Conservation (phyloP, 352 stramenopile genomes). For the Globisporangium middletonii region DNA sequence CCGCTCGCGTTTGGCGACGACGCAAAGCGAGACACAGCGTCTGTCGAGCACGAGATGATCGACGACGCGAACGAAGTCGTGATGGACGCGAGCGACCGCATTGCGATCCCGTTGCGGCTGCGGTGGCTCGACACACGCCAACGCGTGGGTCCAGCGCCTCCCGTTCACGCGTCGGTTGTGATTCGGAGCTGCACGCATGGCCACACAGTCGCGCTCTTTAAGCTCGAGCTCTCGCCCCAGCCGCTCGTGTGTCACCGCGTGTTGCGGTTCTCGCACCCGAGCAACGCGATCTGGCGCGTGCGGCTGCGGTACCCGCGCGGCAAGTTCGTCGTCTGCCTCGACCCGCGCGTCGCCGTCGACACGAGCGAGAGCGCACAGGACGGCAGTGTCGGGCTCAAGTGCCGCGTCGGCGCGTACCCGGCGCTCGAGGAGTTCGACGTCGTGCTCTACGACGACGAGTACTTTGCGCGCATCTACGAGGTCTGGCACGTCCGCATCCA, state of each 20-base stretch:
- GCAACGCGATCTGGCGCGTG: constrained; percentile 56
- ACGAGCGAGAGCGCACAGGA: constrained; percentile 9
- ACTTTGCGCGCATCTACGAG: constrained; percentile 69
- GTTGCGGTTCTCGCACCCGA: constrained; percentile 56
- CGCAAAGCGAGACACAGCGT: not conserved
- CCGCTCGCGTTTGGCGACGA: constrained; percentile 40
- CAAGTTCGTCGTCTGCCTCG: constrained; percentile 66
- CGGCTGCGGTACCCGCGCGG: constrained; percentile 32
- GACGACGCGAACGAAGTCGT: constrained; percentile 85
- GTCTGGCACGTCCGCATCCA: constrained; percentile 83
- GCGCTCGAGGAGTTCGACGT: constrained; percentile 88
- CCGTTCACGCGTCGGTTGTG: constrained; percentile 57
- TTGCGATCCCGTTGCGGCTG: constrained; percentile 85
- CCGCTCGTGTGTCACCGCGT: constrained; percentile 85
- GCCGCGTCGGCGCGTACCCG: constrained; percentile 80
- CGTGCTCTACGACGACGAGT: constrained; percentile 86
- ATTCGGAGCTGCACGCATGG: constrained; percentile 85
- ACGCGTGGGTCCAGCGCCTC: not conserved
- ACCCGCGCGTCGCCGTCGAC: constrained; percentile 61
- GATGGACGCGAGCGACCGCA: constrained; percentile 76
- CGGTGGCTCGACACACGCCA: constrained; percentile 54
- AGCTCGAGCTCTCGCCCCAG: constrained; percentile 71
- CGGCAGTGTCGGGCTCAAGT: constrained; percentile 60
- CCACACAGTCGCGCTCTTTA: constrained; percentile 86
- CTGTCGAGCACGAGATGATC: constrained; percentile 91